Conservation (phyloP, 2,329 filamentous ascomycete species). For the Colletotrichum sp. region DNA sequence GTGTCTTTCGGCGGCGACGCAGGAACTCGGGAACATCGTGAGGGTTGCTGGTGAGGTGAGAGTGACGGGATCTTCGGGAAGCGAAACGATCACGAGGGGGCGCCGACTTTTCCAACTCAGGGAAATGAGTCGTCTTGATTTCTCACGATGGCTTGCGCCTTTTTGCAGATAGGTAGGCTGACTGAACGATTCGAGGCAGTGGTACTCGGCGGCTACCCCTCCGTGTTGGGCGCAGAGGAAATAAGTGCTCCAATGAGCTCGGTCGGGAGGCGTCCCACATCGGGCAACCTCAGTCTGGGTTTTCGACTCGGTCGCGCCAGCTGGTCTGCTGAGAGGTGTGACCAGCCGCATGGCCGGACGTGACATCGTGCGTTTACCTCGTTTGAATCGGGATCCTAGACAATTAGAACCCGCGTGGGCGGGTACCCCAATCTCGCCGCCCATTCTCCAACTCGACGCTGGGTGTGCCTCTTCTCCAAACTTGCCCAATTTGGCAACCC, state of each 20-base stretch:
- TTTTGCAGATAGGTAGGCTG: not conserved
- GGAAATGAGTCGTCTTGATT: not conserved
- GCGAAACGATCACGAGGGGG: slow-evolving; percentile 3
- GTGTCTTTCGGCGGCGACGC: not conserved
- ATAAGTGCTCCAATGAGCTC: slow-evolving; percentile 18
- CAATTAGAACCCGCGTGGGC: not conserved
- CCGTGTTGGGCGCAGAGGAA: slow-evolving; percentile 3
- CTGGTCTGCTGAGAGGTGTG: slow-evolving; percentile 5
- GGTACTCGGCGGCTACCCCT: slow-evolving; percentile 15
- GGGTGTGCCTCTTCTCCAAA: not conserved
- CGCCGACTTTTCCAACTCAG: not conserved
- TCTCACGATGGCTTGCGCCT: not conserved
- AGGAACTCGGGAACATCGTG: not conserved
- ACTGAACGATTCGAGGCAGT: slow-evolving; percentile 8
- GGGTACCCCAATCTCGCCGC: not conserved
- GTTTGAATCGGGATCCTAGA: not conserved
- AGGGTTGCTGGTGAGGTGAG: not conserved
- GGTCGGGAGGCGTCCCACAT: not conserved
- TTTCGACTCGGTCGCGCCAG: slow-evolving; percentile 1
- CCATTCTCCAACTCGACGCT: not conserved
- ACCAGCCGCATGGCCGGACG: slow-evolving; percentile 10
- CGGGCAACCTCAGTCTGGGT: not conserved
- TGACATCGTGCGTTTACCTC: slow-evolving; percentile 10
- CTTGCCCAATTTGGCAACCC: not conserved
- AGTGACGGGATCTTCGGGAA: slow-evolving; percentile 20